Evolutionary conservation across 106 monocot genomes (phyloP), one percentile per base, ranked within the genome.

Genomic region (Phalaenopsis equestris): DNA sequence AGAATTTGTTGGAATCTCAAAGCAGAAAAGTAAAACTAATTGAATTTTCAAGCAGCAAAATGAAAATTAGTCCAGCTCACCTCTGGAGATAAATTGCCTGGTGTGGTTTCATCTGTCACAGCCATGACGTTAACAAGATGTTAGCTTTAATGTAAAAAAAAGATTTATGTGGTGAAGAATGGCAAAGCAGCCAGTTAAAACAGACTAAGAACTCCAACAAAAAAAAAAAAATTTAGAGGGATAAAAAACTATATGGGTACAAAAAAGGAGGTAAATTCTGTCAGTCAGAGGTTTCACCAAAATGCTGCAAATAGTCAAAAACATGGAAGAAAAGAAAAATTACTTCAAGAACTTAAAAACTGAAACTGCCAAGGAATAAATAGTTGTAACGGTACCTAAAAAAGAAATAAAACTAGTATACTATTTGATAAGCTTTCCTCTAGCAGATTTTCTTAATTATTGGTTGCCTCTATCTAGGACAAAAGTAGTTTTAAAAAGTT

Each of bases 21-120:
- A 16, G 5, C 23, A 23, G 21, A 61, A 19, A 61, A 61, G 21
- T 21, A 61, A 21, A 70, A 70, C 18, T 37, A 16, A 23, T 42
- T 39, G 21, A 8, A n/a, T 18, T 78, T 8, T 18, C 17, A 78
- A 41, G n/a, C 19, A 38, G 23, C 5, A 56, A 56, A 52, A 55
- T 56, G 36, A 2, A 8, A 19, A 55, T n/a, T 78, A 41, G 8
- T 80, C 30, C 24, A 77, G 56, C 87, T 84, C 56, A 94, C 94
- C 91, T 90, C 86, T n/a, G 83, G 19, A 6, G 82, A 88, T 41
- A 78, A 86, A 77, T 73, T 83, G 77, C 91, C 85, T 55, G 41
- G 52, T 14, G 55, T 55, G 15, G 82, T 86, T 57, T 77, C 79
- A 84, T 84, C 91, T 83, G 86, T 74, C 12, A 57, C 8, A 78